phyloP scores from a whole-genome alignment of 768 basidiomycete genomes.

The Lyophyllum atratum region DNA sequence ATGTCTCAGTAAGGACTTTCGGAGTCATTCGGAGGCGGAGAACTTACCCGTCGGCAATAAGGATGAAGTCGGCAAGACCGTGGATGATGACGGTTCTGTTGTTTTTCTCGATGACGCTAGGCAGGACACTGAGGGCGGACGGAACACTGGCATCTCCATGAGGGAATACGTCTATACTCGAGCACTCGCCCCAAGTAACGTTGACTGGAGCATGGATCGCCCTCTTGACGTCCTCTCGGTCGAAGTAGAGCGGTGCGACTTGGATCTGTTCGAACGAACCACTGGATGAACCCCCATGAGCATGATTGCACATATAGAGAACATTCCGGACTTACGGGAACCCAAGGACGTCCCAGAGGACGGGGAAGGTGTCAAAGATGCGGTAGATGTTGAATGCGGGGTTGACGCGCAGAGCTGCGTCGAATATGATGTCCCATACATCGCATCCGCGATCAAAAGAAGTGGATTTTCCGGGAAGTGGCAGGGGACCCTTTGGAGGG shows the following conservation, averaged over 20 bases:
- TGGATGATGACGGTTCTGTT: constrained; percentile 68
- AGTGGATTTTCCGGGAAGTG: constrained; percentile 62
- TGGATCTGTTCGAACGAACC: constrained; percentile 59
- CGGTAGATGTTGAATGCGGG: constrained; percentile 80
- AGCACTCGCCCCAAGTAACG: constrained; percentile 66
- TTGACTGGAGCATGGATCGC: constrained; percentile 71
- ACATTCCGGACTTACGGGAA: constrained; percentile 56
- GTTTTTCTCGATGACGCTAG: constrained; percentile 77
- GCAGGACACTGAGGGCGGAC: constrained; percentile 64
- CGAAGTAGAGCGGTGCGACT: constrained; percentile 65
- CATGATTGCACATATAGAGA: neutral
- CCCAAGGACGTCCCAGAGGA: constrained; percentile 81
- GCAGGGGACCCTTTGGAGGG: constrained; percentile 67
- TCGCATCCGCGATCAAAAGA: constrained; percentile 56
- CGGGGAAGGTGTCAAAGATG: constrained; percentile 75
- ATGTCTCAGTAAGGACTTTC: neutral
- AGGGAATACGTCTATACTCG: constrained; percentile 60
- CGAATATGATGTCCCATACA: constrained; percentile 66
- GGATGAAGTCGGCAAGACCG: constrained; percentile 71
- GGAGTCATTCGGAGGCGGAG: neutral
- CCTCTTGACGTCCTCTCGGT: constrained; percentile 64
- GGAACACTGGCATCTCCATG: constrained; percentile 62
- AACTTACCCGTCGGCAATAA: constrained; percentile 73
- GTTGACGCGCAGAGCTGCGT: constrained; percentile 61
- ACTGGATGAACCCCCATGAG: constrained; percentile 28